These are phyloP conservation scores for Chloromonas sp. DNA, from an alignment of 163 green algal genomes.

Conservation along the genomic window DNA sequence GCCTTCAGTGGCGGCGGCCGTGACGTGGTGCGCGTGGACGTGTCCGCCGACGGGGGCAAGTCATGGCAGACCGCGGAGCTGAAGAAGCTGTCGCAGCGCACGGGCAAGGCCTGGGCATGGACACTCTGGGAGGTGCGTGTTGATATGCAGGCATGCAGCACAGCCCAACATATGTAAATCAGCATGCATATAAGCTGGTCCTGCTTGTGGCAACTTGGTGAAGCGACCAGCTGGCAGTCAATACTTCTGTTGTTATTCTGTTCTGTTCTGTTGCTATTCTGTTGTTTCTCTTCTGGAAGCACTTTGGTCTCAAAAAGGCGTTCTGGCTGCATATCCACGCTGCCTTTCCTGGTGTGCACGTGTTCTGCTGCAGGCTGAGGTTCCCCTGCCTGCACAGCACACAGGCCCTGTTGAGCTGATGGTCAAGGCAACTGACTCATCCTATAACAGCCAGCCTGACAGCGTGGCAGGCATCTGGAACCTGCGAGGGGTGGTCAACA, in stretches of 20 bases:
- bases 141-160: not conserved
- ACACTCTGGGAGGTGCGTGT: conserved; percentile 59
- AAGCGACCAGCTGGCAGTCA: not conserved
- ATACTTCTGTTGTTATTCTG: not conserved
- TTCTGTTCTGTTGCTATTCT: too few relatives aligned
- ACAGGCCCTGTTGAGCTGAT: conserved; percentile 41
- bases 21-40: conserved; percentile 77
- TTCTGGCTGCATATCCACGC: not conserved
- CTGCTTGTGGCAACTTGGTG: not conserved
- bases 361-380: conserved; percentile 20
- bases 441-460: conserved; percentile 82
- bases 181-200: not conserved
- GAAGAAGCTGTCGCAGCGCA: conserved; percentile 30
- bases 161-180: not conserved
- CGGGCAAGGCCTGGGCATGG: conserved; percentile 69
- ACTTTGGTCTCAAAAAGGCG: not conserved
- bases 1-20: conserved; percentile 67
- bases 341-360: not conserved
- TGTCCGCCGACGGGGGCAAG: conserved; percentile 68
- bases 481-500: conserved; percentile 73
- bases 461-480: conserved; percentile 71
- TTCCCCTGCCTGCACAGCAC: conserved; percentile 42
- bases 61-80: conserved; percentile 52
- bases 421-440: conserved; percentile 64
- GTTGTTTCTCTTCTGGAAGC: not conserved